phyloP scores from a whole-genome alignment of 2,329 filamentous ascomycete species.

The Paradendryphiella salina region DNA sequence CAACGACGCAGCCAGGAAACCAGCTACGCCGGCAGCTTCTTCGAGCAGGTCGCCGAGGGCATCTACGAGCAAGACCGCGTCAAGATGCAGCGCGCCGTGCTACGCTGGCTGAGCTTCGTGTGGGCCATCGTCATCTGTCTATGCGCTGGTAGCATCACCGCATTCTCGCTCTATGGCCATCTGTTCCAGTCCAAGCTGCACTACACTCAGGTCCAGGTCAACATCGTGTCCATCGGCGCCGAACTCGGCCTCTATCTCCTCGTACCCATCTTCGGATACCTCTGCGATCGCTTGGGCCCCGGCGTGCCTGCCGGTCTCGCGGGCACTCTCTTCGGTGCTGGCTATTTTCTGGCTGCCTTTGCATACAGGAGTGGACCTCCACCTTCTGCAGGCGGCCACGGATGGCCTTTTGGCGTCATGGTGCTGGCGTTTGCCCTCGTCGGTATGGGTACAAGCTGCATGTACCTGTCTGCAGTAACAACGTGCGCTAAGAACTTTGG shows the following conservation, averaged over 20 bases:
- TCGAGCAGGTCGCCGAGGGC: slow-evolving; percentile 63
- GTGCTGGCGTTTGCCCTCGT: slow-evolving; percentile 80
- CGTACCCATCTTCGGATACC: slow-evolving; percentile 85
- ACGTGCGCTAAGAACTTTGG: slow-evolving; percentile 99
- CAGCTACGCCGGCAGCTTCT: slow-evolving; percentile 58
- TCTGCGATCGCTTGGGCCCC: slow-evolving; percentile 87
- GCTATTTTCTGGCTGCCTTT: slow-evolving; percentile 81
- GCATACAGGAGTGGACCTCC: slow-evolving; percentile 68
- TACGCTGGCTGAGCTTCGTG: slow-evolving; percentile 60
- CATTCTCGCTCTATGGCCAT: slow-evolving; percentile 92
- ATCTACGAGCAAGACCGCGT: slow-evolving; percentile 61
- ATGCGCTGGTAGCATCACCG: slow-evolving; percentile 87
- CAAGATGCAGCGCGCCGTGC: slow-evolving; percentile 57
- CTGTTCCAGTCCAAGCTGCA: slow-evolving; percentile 82
- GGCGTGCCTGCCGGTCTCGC: slow-evolving; percentile 74
- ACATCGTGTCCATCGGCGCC: slow-evolving; percentile 82
- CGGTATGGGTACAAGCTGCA: slow-evolving; percentile 79
- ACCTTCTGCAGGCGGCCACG: slow-evolving; percentile 54
- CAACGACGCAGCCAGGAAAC: slow-evolving; percentile 47
- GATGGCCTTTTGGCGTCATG: slow-evolving; percentile 81
- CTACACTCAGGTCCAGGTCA: slow-evolving; percentile 91
- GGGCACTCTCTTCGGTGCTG: slow-evolving; percentile 72
- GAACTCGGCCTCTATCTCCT: slow-evolving; percentile 89
- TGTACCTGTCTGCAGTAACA: slow-evolving; percentile 90
- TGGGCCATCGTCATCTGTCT: slow-evolving; percentile 68